These are phyloP conservation scores for Tetrahymena elliotti DNA, from an alignment of 73 alveolate genomes.

Conservation along the genomic window DNA sequence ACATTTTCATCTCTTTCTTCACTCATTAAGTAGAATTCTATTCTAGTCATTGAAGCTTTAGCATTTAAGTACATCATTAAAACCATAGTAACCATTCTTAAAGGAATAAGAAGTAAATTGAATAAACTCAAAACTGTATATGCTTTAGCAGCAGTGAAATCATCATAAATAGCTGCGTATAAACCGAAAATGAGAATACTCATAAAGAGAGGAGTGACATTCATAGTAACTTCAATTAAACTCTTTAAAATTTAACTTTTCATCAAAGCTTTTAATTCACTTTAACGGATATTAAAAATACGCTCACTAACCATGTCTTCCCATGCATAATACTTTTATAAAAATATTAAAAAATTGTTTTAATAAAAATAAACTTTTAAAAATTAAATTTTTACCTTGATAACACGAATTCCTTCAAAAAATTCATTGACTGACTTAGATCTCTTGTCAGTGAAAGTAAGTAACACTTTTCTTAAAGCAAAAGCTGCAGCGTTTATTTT, in stretches of 20 bases:
- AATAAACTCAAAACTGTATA: slow-evolving; percentile 59
- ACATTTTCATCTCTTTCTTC: not conserved
- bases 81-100: slow-evolving; percentile 69
- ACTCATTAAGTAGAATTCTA: not conserved
- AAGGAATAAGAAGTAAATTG: slow-evolving; percentile 56
- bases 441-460: slow-evolving; percentile 70
- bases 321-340: slow-evolving; percentile 48
- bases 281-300: slow-evolving; percentile 53
- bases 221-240: slow-evolving; percentile 47
- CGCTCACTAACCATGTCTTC: slow-evolving; percentile 51
- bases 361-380: not conserved
- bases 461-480: slow-evolving; percentile 45
- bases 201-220: slow-evolving; percentile 52
- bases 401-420: slow-evolving; percentile 68
- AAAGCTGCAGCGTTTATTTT: slow-evolving; percentile 7
- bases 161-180: slow-evolving; percentile 50
- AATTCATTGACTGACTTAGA: slow-evolving; percentile 66
- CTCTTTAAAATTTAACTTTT: slow-evolving; percentile 38
- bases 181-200: slow-evolving; percentile 43
- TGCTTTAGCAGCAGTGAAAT: slow-evolving; percentile 54
- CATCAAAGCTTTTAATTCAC: slow-evolving; percentile 42
- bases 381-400: slow-evolving; percentile 51
- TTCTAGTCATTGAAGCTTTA: slow-evolving; percentile 63
- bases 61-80: slow-evolving; percentile 51
- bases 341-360: not conserved